These are phyloP conservation scores for Phyllosticta citribraziliensis DNA, from an alignment of 2,329 filamentous ascomycete genomes.

Conservation along the genomic window DNA sequence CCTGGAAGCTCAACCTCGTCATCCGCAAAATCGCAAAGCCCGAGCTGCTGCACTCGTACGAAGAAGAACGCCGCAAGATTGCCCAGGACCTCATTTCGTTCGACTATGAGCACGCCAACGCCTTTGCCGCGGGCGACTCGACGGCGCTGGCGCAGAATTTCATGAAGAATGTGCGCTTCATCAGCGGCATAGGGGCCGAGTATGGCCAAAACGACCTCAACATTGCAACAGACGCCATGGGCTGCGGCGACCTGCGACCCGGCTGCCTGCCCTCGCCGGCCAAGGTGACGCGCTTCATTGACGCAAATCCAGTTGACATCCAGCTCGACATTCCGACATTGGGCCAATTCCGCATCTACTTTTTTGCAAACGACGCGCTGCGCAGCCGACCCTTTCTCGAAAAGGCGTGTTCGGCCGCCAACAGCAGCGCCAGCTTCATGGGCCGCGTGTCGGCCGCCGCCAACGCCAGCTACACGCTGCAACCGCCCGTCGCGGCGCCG, in stretches of 20 bases:
- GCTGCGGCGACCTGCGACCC: slow-evolving; percentile 25
- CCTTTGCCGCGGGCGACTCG: slow-evolving; percentile 51
- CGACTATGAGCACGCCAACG: slow-evolving; percentile 40
- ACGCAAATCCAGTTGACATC: slow-evolving; percentile 68
- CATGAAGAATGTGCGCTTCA: slow-evolving; percentile 60
- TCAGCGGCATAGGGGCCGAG: slow-evolving; percentile 60
- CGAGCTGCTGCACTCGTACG: slow-evolving; percentile 29
- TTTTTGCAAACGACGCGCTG: slow-evolving; percentile 53
- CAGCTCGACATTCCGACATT: slow-evolving; percentile 70
- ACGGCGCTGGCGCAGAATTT: slow-evolving; percentile 59
- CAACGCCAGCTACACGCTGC: slow-evolving; percentile 50
- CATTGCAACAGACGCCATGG: slow-evolving; percentile 40
- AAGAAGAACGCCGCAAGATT: slow-evolving; percentile 33
- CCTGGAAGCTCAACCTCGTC: slow-evolving; percentile 35
- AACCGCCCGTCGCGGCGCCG: slow-evolving; percentile 47
- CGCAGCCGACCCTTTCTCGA: slow-evolving; percentile 49
- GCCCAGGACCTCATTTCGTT: slow-evolving; percentile 36
- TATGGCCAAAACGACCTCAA: slow-evolving; percentile 58
- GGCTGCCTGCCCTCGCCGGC: slow-evolving; percentile 51
- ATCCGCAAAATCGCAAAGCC: slow-evolving; percentile 30
- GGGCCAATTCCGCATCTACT: slow-evolving; percentile 66
- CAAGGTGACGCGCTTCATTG: slow-evolving; percentile 63
- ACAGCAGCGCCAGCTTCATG: slow-evolving; percentile 44
- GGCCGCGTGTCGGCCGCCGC: slow-evolving; percentile 51
- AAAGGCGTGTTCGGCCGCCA: slow-evolving; percentile 47